Base-by-base conservation (phyloP, 1,284 basidiomycete genomes). In the Flammula alnicola region DNA sequence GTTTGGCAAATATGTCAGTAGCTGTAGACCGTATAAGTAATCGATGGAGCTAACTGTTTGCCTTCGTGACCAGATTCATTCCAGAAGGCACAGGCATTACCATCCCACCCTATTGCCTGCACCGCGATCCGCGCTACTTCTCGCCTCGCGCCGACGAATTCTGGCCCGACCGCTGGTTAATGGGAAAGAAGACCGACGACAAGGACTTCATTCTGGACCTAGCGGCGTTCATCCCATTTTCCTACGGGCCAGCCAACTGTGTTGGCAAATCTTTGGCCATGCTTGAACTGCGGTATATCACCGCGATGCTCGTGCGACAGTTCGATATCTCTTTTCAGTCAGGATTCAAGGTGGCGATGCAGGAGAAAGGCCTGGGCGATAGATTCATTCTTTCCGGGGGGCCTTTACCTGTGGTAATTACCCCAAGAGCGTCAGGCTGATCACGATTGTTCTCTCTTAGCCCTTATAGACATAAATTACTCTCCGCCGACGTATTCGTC, bases 41-140 rank as follows among this genome's bases (percentile, higher is more conserved):
- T 4, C 31, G 11, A 14, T 27, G 10, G 38, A 29, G 17, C n/a
- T 31, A 16, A 40, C 19, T 42, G n/a, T 33, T 17, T 10, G 17
- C 4, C 36, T 25, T 30, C 11, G 16, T 35, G 3, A 12, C 22
- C 50, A 83, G 79, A 38, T 76, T 71, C 50, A 63, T 83, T 3
- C 76, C 79, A 1, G 77, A 78, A 58, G 74, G 74, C 25, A 80
- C 77, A 2, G 71, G 67, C 33, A 67, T 78, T 9, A 75, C 71
- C 46, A 63, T 80, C 30, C 76, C 78, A 27, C 67, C 66, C 9
- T 80, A 81, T 57, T 70, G 70, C 22, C 59, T 81, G 7, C 80
- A 81, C 37, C 67, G 70, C 20, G 66, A 67, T 47, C 63, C 66
- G 3, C 62, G 63, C 25, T 71, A 72, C 55, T 74, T 75, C 56